Evolutionary conservation across 169 alveolate species (phyloP).

Genomic region (Plasmodium malariae): DNA sequence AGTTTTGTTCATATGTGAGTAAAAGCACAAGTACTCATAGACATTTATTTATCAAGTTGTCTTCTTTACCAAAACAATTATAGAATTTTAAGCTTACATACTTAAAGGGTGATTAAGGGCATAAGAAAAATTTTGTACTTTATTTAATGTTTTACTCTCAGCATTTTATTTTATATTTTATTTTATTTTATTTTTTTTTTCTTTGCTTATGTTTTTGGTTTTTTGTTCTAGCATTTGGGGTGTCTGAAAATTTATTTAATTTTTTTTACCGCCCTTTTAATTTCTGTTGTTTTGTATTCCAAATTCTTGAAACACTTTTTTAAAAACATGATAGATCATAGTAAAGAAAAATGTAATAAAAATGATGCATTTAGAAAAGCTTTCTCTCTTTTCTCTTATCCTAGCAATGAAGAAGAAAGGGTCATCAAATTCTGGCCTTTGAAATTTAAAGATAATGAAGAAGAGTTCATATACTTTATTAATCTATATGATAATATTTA

Average conservation of each 20-base stretch:
- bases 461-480: constrained; percentile 25
- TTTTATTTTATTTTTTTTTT: not conserved
- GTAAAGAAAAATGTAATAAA: constrained; percentile 17
- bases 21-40: not conserved
- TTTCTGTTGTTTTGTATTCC: constrained; percentile 1
- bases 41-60: not conserved
- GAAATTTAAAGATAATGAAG: constrained; percentile 65
- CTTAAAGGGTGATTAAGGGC: not conserved
- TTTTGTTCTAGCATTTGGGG: not conserved
- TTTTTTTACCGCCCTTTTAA: constrained; percentile 3
- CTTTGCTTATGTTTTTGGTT: not conserved
- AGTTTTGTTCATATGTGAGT: not conserved
- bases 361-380: constrained; percentile 46
- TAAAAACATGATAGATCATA: constrained; percentile 27
- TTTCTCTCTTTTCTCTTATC: constrained; percentile 60
- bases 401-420: constrained; percentile 54
- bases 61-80: too few relatives aligned
- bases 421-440: constrained; percentile 59
- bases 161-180: not conserved
- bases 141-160: not conserved
- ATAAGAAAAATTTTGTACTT: not conserved
- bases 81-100: too few relatives aligned
- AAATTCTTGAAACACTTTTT: constrained; percentile 1
- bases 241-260: constrained; percentile 16
- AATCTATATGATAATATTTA: constrained; percentile 61